Evolutionary conservation across 2,329 filamentous ascomycete species (phyloP).

Genomic region (Fonsecaea pedrosoi): DNA sequence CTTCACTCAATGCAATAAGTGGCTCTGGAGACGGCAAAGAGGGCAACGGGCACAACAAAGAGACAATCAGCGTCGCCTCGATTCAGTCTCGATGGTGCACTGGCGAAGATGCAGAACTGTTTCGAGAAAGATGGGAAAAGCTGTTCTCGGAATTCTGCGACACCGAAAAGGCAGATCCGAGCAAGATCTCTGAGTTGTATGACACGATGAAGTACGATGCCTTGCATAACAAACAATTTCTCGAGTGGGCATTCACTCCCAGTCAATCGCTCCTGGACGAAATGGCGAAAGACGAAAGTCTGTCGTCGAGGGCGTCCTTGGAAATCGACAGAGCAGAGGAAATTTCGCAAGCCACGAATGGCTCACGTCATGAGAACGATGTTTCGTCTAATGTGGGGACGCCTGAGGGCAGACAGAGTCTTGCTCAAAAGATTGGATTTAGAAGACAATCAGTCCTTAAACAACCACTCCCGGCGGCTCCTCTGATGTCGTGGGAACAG

Average conservation of each 20-base stretch:
- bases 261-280: conserved; percentile 60
- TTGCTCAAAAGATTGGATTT: conserved; percentile 55
- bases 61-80: conserved; percentile 64
- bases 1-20: conserved; percentile 58
- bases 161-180: conserved; percentile 96
- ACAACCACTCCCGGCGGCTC: conserved; percentile 50
- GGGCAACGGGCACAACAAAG: conserved; percentile 34
- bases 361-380: conserved; percentile 31
- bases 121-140: conserved; percentile 98
- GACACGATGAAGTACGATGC: conserved; percentile 99
- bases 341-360: conserved; percentile 13
- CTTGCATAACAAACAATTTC: conserved; percentile 91
- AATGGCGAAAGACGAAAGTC: conserved; percentile 38
- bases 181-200: conserved; percentile 97
- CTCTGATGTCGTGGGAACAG: conserved; percentile 66
- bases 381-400: conserved; percentile 19
- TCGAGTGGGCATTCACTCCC: conserved; percentile 97
- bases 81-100: conserved; percentile 96
- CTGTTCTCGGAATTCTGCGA: conserved; percentile 96
- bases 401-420: conserved; percentile 43
- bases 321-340: conserved; percentile 35
- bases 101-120: conserved; percentile 91
- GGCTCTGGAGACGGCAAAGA: conserved; percentile 36
- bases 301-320: conserved; percentile 30
- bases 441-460: conserved; percentile 59